These are phyloP conservation scores for Ascocoryne sarcoides DNA, from an alignment of 2,329 filamentous ascomycete genomes.

Conservation along the genomic window DNA sequence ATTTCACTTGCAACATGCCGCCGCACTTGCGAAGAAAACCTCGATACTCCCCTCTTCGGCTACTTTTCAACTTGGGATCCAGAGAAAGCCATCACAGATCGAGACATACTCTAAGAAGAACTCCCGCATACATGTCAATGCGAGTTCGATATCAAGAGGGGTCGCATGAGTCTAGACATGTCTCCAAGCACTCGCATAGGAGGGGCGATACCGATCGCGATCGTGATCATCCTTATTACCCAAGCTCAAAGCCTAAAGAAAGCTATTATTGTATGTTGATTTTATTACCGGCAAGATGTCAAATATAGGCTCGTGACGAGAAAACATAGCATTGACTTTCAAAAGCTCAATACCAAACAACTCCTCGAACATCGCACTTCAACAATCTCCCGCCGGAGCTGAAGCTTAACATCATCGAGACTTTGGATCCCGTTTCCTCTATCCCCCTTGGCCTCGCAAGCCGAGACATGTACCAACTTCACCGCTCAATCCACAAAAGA, in stretches of 20 bases:
- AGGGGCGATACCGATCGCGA: no score
- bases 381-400: constrained; percentile 14
- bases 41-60: background rate
- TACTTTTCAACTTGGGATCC: background rate
- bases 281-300: no score
- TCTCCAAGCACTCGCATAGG: no score
- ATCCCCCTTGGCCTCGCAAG: constrained; percentile 15
- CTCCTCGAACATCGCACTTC: constrained; percentile 5
- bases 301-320: no score
- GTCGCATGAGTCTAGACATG: background rate
- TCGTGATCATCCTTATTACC: no score
- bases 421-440: constrained; percentile 14
- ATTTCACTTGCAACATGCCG: no score
- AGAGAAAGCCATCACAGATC: background rate
- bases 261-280: no score
- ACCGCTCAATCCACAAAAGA: constrained; percentile 11
- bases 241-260: no score
- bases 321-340: no score
- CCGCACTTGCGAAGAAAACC: background rate
- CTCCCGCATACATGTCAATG: background rate
- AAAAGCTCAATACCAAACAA: no score
- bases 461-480: constrained; percentile 13
- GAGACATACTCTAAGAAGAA: background rate
- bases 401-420: constrained; percentile 14
- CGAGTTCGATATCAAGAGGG: background rate